Base-by-base conservation (phyloP, 2,329 filamentous ascomycete species). In the Cladosporium colombiae region DNA sequence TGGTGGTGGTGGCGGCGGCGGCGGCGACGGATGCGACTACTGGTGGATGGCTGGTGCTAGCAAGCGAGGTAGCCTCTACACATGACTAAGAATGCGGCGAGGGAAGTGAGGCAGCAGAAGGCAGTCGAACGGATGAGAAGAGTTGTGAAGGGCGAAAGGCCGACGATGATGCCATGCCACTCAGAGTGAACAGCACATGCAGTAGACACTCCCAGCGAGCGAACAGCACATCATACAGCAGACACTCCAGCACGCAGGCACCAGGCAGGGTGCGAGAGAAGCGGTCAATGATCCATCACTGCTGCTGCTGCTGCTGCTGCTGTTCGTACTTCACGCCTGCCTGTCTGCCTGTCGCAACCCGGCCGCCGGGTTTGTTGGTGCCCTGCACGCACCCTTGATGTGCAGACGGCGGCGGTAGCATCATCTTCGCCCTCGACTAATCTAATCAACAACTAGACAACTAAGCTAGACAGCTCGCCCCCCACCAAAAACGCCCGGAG, bases 81-180 rank as follows among this genome's bases (percentile, higher is more conserved):
- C 35, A 57, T 56, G 35, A 58, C 55, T 49, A 49, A 63, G 1
- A 23, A 25, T 25, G n/a, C 2, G 3, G 13, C 13, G 31, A 2
- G n/a, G 6, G 35, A 18, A 33, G 46, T 25, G 61, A 64, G 53
- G 50, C 52, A 55, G 50, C 21, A 50, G 61, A 56, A 56, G 52
- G 52, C 52, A 33, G 52, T 33, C 52, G 52, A 55, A 46, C n/a
- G 40, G 40, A 23, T 46, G 40, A 55, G 52, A 55, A 55, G 16
- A 33, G 27, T n/a, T n/a, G 37, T 31, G 52, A 55, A 14, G 10
- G 25, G 50, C 27, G 35, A 31, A 46, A 37, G 21, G 53, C 29
- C 23, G 55, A 37, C 27, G 55, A 57, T 37, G n/a, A 33, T 44
- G 37, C 37, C 37, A 40, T 37, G 33, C 33, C 33, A 37, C 33